Conservation (phyloP, 306 rosid genomes). For the Canavalia gladiata region DNA sequence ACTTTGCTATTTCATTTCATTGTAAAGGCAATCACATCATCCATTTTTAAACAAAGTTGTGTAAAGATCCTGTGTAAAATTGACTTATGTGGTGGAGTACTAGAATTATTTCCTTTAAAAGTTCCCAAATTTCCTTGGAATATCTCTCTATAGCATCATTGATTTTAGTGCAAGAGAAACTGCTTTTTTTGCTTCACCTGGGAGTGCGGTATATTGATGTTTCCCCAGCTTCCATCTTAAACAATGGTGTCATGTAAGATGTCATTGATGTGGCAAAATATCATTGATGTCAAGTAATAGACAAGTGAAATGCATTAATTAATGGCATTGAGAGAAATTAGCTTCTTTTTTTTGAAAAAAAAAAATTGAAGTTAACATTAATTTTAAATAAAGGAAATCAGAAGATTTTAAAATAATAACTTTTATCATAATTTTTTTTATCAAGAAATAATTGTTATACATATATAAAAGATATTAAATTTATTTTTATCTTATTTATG, state of each 20-base stretch:
- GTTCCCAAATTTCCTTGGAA: neutral
- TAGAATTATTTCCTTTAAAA: neutral
- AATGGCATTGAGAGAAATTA: neutral
- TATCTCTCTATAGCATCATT: neutral
- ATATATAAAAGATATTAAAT: too few species aligned
- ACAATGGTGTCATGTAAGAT: neutral
- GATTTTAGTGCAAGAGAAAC: neutral
- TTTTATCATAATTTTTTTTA: too few species aligned
- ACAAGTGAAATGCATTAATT: too few species aligned
- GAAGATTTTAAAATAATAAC: too few species aligned
- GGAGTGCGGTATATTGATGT: neutral
- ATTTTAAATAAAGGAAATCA: too few species aligned
- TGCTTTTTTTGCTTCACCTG: neutral
- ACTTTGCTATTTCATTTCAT: conserved; percentile 38
- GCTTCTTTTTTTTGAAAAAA: too few species aligned
- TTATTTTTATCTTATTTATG: too few species aligned
- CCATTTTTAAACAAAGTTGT: conserved; percentile 45
- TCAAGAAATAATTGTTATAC: too few species aligned
- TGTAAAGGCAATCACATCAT: conserved; percentile 35
- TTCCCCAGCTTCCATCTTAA: neutral
- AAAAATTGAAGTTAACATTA: too few species aligned
- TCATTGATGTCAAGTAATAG: too few species aligned
- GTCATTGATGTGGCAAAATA: neutral
- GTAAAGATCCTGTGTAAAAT: conserved; percentile 41
- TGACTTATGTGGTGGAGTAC: conserved; percentile 27